phyloP scores from a whole-genome alignment of 2,329 filamentous ascomycete species.

The Alternaria angustiovoidea region DNA sequence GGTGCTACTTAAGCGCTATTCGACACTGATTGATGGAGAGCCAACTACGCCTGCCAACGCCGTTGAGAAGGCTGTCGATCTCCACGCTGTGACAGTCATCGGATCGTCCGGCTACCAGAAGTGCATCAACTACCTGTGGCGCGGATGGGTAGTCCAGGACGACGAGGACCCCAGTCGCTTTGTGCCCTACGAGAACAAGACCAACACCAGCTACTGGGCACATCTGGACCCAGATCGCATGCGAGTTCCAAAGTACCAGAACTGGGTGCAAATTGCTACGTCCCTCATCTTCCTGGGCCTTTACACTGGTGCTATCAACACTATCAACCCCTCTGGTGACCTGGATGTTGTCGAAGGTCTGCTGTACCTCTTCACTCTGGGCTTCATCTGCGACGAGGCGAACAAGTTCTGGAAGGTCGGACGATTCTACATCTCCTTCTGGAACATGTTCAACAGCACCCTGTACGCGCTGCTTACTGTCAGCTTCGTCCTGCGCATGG shows the following conservation, averaged over 20 bases:
- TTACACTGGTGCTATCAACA: conserved; percentile 92
- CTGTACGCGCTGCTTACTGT: conserved; percentile 81
- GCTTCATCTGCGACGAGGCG: conserved; percentile 87
- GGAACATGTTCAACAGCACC: conserved; percentile 92
- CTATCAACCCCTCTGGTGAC: conserved; percentile 84
- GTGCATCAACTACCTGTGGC: conserved; percentile 92
- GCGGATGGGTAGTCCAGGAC: conserved; percentile 95
- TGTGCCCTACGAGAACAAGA: conserved; percentile 84
- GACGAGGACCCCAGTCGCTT: conserved; percentile 90
- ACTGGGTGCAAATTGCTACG: conserved; percentile 83
- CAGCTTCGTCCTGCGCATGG: conserved; percentile 79
- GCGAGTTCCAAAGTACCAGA: conserved; percentile 91
- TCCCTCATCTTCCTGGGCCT: conserved; percentile 83
- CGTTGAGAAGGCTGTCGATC: conserved; percentile 90
- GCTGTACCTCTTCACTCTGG: conserved; percentile 89
- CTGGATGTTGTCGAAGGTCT: conserved; percentile 84
- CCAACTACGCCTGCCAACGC: conserved; percentile 82
- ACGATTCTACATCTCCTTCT: conserved; percentile 89
- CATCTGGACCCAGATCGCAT: conserved; percentile 96
- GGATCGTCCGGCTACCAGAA: conserved; percentile 95
- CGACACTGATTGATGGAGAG: conserved; percentile 75
- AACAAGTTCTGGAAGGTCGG: conserved; percentile 95
- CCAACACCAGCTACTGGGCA: conserved; percentile 76
- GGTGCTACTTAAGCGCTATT: conserved; percentile 87
- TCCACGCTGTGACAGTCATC: conserved; percentile 88